Evolutionary conservation across 345 rosid species (phyloP), one percentile per base, ranked within the genome.

Genomic region (Pistacia integerrima): DNA sequence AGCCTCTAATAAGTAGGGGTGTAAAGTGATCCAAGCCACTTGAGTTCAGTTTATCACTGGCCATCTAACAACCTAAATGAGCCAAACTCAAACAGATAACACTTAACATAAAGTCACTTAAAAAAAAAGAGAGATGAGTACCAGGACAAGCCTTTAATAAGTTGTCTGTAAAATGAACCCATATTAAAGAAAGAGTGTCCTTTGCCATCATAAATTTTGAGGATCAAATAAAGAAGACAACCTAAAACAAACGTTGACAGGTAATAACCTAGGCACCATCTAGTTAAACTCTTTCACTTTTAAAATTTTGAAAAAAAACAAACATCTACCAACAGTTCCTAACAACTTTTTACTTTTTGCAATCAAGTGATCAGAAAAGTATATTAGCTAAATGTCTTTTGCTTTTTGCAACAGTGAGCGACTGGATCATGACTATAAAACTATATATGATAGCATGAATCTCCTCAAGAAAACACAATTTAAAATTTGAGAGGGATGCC

Each of bases 1-100:
- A 59, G 44, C 57, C 6, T 51, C 52, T 59, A 59, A 72, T 60
- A 8, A 41, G 20, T 14, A 41, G 65, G 35, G 49, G 52, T 20
- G 49, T 12, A 70, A 70, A 56, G 13, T 56, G 49, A 70, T 22
- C 35, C 64, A 57, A 28, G 22, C 65, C 44, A 69, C 46, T 54
- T 38, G 41, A 38, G 41, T 52, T 52, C 28, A 52, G 9, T 25
- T 16, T 20, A 20, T 44, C 30, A 67, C 25, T 16, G 2, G 8
- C 57, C 13, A 51, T n/a, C 17, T 67, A 48, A 30, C 25, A 48
- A 14, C 6, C 55, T 25, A 22, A 48, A 64, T 41, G 51, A 36
- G 49, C 49, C 51, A 17, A 33, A 10, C 28, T 51, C n/a, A n/a
- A 52, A 69, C 61, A 54, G 41, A 30, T 30, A 30, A 30, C 33